Conservation (phyloP, 306 rosid genomes). For the Prunus salicina region DNA sequence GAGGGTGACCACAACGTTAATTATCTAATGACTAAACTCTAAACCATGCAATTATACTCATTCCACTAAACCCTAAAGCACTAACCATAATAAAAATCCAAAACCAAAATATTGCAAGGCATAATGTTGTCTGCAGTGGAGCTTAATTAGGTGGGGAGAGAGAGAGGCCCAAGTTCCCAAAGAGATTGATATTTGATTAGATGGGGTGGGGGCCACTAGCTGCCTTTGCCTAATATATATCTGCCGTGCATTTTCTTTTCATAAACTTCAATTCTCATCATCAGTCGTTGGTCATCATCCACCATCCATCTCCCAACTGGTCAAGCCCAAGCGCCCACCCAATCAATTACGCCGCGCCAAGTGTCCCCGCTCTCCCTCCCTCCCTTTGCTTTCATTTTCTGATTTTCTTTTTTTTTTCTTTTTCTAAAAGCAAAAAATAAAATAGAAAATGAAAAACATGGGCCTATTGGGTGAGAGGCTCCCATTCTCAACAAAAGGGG, state of each 20-base stretch:
- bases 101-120: background rate
- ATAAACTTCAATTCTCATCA: slow-evolving; percentile 39
- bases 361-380: slow-evolving; percentile 41
- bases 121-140: slow-evolving; percentile 26
- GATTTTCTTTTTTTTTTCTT: background rate
- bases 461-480: slow-evolving; percentile 25
- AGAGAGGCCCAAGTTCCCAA: slow-evolving; percentile 98
- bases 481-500: slow-evolving; percentile 43
- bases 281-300: slow-evolving; percentile 2
- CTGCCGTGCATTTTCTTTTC: slow-evolving; percentile 40
- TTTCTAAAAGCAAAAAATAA: slow-evolving; percentile 22
- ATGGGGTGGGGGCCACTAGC: slow-evolving; percentile 45
- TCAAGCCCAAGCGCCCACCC: slow-evolving; percentile 34
- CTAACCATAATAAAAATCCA: background rate
- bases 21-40: slow-evolving; percentile 2
- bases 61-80: slow-evolving; percentile 10
- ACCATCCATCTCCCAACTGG: background rate
- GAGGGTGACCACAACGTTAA: slow-evolving; percentile 6
- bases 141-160: slow-evolving; percentile 15
- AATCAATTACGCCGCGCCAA: slow-evolving; percentile 52
- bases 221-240: background rate
- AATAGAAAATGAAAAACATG: slow-evolving; percentile 27
- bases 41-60: slow-evolving; percentile 19
- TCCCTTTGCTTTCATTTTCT: slow-evolving; percentile 5
- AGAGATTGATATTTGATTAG: slow-evolving; percentile 76